Evolutionary conservation across 2,329 filamentous ascomycete genomes (phyloP).

Genomic region (Ceratocystis destructans): DNA sequence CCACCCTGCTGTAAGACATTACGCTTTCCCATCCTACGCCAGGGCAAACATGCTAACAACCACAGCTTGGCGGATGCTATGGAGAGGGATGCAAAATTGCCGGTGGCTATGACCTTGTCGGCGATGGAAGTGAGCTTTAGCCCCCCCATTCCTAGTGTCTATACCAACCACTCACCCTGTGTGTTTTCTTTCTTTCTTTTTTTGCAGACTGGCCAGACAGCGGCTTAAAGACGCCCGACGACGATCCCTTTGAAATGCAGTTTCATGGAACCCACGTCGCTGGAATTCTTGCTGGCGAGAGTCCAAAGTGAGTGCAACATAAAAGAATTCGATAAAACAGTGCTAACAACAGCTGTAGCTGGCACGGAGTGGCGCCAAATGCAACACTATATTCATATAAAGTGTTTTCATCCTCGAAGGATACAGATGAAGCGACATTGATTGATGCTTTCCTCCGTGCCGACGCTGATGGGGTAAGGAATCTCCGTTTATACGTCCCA

Average conservation of each 20-base stretch:
- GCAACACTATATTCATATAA: constrained; percentile 21
- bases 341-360: constrained; percentile 1
- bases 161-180: neutral
- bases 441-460: constrained; percentile 28
- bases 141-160: neutral
- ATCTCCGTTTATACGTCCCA: neutral
- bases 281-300: constrained; percentile 23
- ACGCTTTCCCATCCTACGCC: neutral
- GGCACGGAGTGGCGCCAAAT: constrained; percentile 22
- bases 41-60: neutral
- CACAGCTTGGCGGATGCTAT: constrained; percentile 30
- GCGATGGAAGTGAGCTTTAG: constrained; percentile 19
- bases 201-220: constrained; percentile 20
- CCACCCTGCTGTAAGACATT: constrained; percentile 22
- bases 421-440: constrained; percentile 25
- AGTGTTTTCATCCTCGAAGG: constrained; percentile 34
- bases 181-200: no score
- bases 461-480: constrained; percentile 25
- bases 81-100: constrained; percentile 29
- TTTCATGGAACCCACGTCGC: constrained; percentile 29
- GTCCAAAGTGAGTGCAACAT: constrained; percentile 31
- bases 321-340: constrained; percentile 22
- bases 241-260: constrained; percentile 37
- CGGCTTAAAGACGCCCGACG: constrained; percentile 25
- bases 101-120: constrained; percentile 30